Evolutionary conservation across 2,329 filamentous ascomycete genomes (phyloP), one percentile per base, ranked within the genome.

Genomic region (Alternaria alternata): DNA sequence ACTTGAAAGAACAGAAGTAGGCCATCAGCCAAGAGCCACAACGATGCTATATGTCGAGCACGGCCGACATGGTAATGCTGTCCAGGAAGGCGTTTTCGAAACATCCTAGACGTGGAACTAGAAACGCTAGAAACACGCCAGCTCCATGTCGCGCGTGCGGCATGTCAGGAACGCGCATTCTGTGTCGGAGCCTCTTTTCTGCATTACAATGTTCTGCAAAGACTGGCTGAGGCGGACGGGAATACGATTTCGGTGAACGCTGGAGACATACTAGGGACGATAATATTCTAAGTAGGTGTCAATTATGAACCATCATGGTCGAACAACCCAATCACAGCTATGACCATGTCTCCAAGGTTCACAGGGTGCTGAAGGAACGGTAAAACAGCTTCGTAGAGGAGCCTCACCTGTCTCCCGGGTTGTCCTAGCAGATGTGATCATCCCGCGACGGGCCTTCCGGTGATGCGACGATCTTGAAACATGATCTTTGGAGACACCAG

Each of bases 51-150:
- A 68, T 57, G 41, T 55, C 26, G 43, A 59, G 55, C 59, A 46
- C 20, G 18, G 20, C 24, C 32, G n/a, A 54, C 47, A 32, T 57
- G 47, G 42, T 28, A 34, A 28, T 28, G 20, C 47, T 49, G 54
- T 51, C 28, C 38, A 41, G 60, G 43, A 26, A 43, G 43, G 58
- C 28, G 28, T 53, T 58, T 57, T 41, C 63, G 70, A 74, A 74
- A 74, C 71, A 59, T 62, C 58, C 65, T 70, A 67, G 59, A 66
- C 63, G 20, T 71, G 67, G 68, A 59, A 61, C 51, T 22, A 51
- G 32, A 59, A 59, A 62, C 62, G 61, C 46, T 49, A 26, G 46
- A 49, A 49, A 62, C 62, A 62, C 44, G 28, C 51, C 42, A 34
- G 32, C n/a, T 54, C 39, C 44, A 44, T 46, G 38, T 48, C 46